Percentiles rank a stretch among this genome's conserved stretches.
Evolutionary conservation across 1,139 yeast genomes (phyloP).

Genomic region (Candida sp.): DNA sequence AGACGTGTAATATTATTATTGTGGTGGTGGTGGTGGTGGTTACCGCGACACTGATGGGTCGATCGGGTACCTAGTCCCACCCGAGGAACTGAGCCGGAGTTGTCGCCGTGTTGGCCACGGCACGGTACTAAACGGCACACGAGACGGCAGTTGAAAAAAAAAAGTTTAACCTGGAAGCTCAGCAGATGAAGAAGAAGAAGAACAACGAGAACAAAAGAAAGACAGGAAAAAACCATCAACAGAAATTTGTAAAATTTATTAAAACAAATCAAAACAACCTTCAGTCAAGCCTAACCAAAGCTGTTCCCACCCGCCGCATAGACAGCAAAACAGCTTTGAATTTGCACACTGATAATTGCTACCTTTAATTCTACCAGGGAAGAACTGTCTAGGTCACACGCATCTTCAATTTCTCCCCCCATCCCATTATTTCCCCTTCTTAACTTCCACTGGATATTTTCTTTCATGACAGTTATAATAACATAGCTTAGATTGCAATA

Average conservation of each 20-base stretch:
- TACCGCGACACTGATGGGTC: not conserved
- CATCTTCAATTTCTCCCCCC: not conserved
- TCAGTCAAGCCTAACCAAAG: not conserved
- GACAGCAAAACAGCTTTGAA: too few relatives aligned
- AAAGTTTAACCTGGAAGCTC: not conserved
- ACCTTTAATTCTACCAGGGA: too few relatives aligned
- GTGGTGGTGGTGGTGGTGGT: not conserved
- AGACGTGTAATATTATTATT: constrained; percentile 2
- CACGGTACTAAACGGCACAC: not conserved
- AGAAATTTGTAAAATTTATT: constrained; percentile 2
- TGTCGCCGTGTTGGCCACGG: not conserved
- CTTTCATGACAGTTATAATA: constrained; percentile 1
- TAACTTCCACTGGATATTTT: not conserved
- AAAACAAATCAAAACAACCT: not conserved
- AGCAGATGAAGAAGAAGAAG: too few relatives aligned
- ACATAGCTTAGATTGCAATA: not conserved
- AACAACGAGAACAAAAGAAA: not conserved
- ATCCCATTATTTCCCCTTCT: not conserved
- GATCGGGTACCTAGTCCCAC: not conserved
- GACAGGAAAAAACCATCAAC: not conserved
- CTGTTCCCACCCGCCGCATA: too few relatives aligned
- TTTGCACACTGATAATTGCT: too few relatives aligned
- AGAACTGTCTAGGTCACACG: too few relatives aligned
- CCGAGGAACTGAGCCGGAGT: not conserved
- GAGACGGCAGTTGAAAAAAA: not conserved